phyloP scores from a whole-genome alignment of 129 eudicot genomes.

The Flaveria linearis region DNA sequence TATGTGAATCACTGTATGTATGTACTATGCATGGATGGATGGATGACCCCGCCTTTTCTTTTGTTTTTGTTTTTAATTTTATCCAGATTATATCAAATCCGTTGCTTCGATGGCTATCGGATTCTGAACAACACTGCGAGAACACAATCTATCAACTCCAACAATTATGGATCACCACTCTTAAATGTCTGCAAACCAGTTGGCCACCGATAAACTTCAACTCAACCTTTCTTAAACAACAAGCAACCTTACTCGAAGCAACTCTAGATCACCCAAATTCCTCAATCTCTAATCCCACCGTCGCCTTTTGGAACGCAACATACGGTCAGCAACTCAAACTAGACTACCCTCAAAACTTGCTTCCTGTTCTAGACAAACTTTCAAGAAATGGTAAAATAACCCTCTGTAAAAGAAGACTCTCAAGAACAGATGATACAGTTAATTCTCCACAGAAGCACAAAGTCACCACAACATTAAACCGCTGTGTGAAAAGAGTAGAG shows the following conservation, averaged over 20 bases:
- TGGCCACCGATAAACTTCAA: constrained; percentile 55
- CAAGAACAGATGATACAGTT: constrained; percentile 22
- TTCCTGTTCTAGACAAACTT: constrained; percentile 70
- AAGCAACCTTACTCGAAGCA: constrained; percentile 56
- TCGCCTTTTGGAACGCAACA: constrained; percentile 73
- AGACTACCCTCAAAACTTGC: constrained; percentile 60
- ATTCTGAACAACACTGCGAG: constrained; percentile 36
- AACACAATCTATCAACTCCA: constrained; percentile 41
- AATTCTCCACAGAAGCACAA: constrained; percentile 26
- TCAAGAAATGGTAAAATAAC: constrained; percentile 59
- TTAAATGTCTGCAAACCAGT: constrained; percentile 47
- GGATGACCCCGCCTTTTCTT: background rate
- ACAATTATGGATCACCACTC: constrained; percentile 51
- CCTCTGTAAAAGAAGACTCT: constrained; percentile 35
- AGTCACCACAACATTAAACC: constrained; percentile 46
- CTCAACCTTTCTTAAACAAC: constrained; percentile 61
- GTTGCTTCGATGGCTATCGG: constrained; percentile 60
- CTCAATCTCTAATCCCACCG: constrained; percentile 54
- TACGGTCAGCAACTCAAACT: constrained; percentile 55
- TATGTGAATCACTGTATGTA: background rate
- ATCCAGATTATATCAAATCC: constrained; percentile 54
- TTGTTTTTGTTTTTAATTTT: background rate
- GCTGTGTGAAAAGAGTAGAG: constrained; percentile 63
- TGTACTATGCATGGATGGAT: background rate
- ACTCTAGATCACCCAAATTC: constrained; percentile 67